These are phyloP conservation scores for Elongisporangium anandrum DNA, from an alignment of 352 stramenopile species.

Conservation along the genomic window DNA sequence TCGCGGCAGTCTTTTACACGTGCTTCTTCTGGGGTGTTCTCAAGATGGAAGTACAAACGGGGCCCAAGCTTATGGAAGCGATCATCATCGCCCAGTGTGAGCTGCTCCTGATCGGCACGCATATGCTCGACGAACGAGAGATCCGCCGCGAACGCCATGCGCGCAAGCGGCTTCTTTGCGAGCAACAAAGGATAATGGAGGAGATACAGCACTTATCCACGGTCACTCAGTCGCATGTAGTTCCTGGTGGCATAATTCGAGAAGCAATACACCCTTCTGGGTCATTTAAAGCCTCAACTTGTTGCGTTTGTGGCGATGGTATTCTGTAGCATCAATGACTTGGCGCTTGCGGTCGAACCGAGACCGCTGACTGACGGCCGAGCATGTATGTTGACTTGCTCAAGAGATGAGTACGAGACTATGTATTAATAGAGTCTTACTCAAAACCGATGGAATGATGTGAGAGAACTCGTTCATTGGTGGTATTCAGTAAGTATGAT, in stretches of 20 bases:
- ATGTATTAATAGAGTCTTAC: no score
- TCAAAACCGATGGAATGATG: no score
- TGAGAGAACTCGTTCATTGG: no score
- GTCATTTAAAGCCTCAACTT: no score
- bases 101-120: constrained; percentile 57
- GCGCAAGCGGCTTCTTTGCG: constrained; percentile 46
- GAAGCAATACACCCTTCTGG: no score
- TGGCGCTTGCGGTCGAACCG: no score
- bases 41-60: constrained; percentile 54
- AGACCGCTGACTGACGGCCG: no score
- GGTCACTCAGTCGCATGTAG: not conserved
- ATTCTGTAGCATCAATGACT: no score
- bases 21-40: constrained; percentile 46
- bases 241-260: not conserved
- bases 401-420: no score
- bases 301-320: no score
- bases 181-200: constrained; percentile 19
- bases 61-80: constrained; percentile 55
- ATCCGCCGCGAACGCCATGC: constrained; percentile 49
- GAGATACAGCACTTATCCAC: not conserved
- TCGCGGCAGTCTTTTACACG: constrained; percentile 48
- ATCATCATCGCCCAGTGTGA: constrained; percentile 60
- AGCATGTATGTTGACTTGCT: no score
- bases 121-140: constrained; percentile 67
- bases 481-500: no score